A percentile compares a stretch with the other conserved stretches of the same genome.
phyloP scores from a whole-genome alignment of 345 rosid genomes.

The Populus euphratica region DNA sequence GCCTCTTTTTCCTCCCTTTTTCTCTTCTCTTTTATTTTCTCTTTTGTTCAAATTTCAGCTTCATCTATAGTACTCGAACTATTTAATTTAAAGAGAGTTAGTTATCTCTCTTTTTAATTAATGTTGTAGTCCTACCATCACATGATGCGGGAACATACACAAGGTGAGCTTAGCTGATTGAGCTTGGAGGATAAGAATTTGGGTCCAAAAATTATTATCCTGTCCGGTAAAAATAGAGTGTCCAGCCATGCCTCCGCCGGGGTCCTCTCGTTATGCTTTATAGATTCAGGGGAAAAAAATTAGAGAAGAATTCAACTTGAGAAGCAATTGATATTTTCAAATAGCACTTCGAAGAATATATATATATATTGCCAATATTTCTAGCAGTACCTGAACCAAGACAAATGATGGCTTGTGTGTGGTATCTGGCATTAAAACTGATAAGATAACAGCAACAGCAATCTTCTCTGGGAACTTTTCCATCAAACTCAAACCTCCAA shows the following conservation, averaged over 20 bases:
- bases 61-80: too few species aligned
- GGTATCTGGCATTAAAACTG: conserved; percentile 29
- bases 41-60: too few species aligned
- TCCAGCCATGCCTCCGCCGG: conserved; percentile 24
- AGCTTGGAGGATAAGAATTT: conserved; percentile 15
- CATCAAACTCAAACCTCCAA: conserved; percentile 30
- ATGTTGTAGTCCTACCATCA: too few species aligned
- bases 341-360: too few species aligned
- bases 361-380: too few species aligned
- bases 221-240: conserved; percentile 22
- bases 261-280: neutral
- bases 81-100: too few species aligned
- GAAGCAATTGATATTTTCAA: neutral
- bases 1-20: too few species aligned
- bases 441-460: conserved; percentile 15
- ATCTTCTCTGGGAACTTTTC: conserved; percentile 26
- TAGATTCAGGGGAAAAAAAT: too few species aligned
- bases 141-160: neutral
- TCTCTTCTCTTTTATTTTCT: too few species aligned
- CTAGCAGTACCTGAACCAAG: conserved; percentile 9
- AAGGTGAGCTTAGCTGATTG: conserved; percentile 9
- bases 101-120: too few species aligned
- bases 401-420: conserved; percentile 5
- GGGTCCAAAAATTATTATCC: conserved; percentile 22
- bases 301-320: neutral